Base-by-base conservation (phyloP, 176 grass and related monocot genomes). In the Musa itinerans region DNA sequence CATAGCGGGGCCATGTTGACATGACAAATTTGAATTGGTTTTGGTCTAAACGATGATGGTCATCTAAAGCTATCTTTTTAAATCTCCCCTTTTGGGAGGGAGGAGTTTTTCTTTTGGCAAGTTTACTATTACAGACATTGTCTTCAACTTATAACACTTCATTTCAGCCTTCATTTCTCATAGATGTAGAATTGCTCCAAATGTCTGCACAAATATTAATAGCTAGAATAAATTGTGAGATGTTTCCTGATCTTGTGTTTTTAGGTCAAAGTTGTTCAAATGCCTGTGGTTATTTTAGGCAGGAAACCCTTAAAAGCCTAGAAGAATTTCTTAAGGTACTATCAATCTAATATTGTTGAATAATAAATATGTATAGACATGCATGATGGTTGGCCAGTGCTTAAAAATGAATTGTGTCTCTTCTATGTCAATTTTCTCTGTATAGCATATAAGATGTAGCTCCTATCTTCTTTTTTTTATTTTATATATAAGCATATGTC, bases 291-390 rank as follows among this genome's bases (percentile, higher is more conserved):
- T 43, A 6, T 43, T 43, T 43, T 43, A 43, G 34, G 34, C 34
- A 20, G 16, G 17, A 3, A 20, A 59, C 8, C 57, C 15, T 59
- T 15, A 19, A n/a, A 59, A 59, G 17, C 57, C 57, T 61, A n/a
- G 2, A n/a, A 61, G 17, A 5, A 61, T 72, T 13, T 34, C 11
- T 29, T 75, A 12, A 17, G n/a, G 29, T 14, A 27, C 55, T 51
- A 43, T 43, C 34, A 43, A 43, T 4, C 34, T 43, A 6, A 43
- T 43, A 6, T 6, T 22, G 69, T 13, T 77, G 75, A 67, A 57
- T 50, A 26, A 4, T 64, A 76, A 80, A 82, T 70, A 59, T 82
- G n/a, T 20, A 1, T 17, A 43, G 34, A 61, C 5, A 61, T 58
- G 75, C 27, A 53, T 16, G 50, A 52, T 29, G 49, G 23, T 89